These are phyloP conservation scores for Podaxis pistillaris DNA, from an alignment of 768 basidiomycete genomes.

Conservation along the genomic window DNA sequence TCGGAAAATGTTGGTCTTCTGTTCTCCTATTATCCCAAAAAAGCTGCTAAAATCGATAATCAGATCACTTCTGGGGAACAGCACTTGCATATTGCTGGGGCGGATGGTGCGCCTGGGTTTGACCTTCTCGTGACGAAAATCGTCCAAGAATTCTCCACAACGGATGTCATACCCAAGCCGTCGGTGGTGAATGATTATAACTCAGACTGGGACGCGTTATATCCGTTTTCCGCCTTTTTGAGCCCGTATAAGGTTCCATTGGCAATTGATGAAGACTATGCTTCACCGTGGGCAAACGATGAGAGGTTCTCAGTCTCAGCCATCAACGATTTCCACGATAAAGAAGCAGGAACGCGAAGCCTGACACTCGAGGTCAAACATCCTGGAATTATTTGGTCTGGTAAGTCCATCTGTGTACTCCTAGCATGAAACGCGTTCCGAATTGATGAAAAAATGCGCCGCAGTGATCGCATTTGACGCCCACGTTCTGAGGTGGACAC, in stretches of 20 bases:
- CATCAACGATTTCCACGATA: constrained; percentile 53
- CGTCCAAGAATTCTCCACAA: constrained; percentile 54
- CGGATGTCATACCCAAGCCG: constrained; percentile 36
- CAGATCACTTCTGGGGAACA: constrained; percentile 73
- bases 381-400: constrained; percentile 86
- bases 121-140: constrained; percentile 59
- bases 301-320: constrained; percentile 53
- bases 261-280: constrained; percentile 44
- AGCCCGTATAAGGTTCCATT: constrained; percentile 80
- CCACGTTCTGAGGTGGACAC: constrained; percentile 81
- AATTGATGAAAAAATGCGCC: constrained; percentile 4
- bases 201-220: constrained; percentile 84
- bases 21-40: neutral
- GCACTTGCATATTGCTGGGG: constrained; percentile 75
- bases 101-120: constrained; percentile 83
- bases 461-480: constrained; percentile 88
- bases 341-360: constrained; percentile 59
- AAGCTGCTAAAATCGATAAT: neutral
- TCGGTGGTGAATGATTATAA: constrained; percentile 75
- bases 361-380: constrained; percentile 71
- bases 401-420: constrained; percentile 32
- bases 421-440: neutral
- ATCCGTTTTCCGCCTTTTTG: constrained; percentile 82
- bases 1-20: constrained; percentile 73
- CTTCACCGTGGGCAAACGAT: constrained; percentile 44